These are phyloP conservation scores for Diplogelasinospora grovesii DNA, from an alignment of 495 filamentous ascomycete genomes.

Conservation along the genomic window DNA sequence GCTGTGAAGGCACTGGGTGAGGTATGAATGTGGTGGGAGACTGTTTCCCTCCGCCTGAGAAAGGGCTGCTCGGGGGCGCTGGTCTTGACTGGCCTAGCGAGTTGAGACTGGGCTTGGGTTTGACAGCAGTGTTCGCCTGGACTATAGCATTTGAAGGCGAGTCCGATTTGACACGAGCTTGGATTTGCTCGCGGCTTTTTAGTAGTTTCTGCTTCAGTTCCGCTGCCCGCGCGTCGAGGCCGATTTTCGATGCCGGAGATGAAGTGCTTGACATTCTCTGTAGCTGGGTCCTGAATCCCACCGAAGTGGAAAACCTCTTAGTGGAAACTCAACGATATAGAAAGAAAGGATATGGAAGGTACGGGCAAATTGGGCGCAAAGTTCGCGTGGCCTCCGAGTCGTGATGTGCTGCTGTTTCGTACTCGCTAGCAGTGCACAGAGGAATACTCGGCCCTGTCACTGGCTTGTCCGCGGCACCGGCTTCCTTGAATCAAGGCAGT, in stretches of 20 bases:
- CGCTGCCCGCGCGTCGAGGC: constrained; percentile 17
- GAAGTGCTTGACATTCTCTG: background rate
- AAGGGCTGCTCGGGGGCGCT: background rate
- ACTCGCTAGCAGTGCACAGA: no score
- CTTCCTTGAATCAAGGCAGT: no score
- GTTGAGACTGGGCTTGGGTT: background rate
- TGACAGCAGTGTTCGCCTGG: background rate
- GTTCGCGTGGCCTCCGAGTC: no score
- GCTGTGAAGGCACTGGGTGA: constrained; percentile 1
- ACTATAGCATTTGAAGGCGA: background rate
- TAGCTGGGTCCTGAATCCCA: no score
- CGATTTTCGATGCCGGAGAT: constrained; percentile 1
- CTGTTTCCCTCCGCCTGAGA: background rate
- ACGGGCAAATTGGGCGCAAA: no score
- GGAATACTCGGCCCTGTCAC: no score
- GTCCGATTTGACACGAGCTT: background rate
- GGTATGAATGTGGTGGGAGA: constrained; percentile 1
- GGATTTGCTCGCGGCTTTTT: constrained; percentile 7
- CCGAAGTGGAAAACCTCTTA: no score
- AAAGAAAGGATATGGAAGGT: no score
- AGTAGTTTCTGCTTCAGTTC: constrained; percentile 22
- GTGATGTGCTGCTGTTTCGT: no score
- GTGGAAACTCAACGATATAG: no score
- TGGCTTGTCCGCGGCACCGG: no score
- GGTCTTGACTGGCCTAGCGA: no score